phyloP scores from a whole-genome alignment of 23 red algal genomes.

The Pyropia yezoensis region DNA sequence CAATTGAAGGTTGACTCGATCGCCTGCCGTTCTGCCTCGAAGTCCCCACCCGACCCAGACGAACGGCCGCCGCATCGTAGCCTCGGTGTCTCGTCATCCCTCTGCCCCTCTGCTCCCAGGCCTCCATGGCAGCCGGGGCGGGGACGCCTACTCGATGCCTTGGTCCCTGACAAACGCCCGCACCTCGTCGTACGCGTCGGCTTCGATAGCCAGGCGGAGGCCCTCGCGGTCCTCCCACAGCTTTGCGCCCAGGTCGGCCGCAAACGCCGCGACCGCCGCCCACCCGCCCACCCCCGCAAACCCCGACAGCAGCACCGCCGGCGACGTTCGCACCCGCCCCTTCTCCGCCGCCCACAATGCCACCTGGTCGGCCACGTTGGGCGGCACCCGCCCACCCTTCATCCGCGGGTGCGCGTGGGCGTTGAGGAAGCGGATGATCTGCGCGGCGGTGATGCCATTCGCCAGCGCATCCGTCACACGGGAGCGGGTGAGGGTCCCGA shows the following conservation, averaged over 20 bases:
- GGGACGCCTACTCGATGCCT: constrained; percentile 29
- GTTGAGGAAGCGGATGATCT: constrained; percentile 87
- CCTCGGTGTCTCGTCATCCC: too few species aligned
- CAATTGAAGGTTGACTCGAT: too few species aligned
- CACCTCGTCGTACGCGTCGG: constrained; percentile 21
- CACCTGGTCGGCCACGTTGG: constrained; percentile 82
- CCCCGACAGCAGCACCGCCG: constrained; percentile 68
- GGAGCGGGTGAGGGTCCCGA: constrained; percentile 76
- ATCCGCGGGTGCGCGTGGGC: constrained; percentile 63
- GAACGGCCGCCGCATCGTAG: too few species aligned
- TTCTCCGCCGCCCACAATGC: constrained; percentile 92
- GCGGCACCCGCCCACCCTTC: constrained; percentile 62
- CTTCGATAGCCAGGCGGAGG: constrained; percentile 24
- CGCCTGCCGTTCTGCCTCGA: too few species aligned
- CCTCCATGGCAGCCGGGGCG: too few species aligned
- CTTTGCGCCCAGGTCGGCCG: constrained; percentile 34
- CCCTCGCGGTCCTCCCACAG: constrained; percentile 38
- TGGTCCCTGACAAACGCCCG: constrained; percentile 27
- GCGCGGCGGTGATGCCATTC: constrained; percentile 94
- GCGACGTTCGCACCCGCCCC: constrained; percentile 50
- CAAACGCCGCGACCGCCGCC: constrained; percentile 26
- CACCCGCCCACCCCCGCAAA: constrained; percentile 40
- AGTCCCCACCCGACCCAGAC: too few species aligned
- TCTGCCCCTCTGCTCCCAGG: too few species aligned
- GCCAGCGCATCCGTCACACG: constrained; percentile 67